phyloP scores from a whole-genome alignment of 768 basidiomycete species.

The Leccinum uliginosum region DNA sequence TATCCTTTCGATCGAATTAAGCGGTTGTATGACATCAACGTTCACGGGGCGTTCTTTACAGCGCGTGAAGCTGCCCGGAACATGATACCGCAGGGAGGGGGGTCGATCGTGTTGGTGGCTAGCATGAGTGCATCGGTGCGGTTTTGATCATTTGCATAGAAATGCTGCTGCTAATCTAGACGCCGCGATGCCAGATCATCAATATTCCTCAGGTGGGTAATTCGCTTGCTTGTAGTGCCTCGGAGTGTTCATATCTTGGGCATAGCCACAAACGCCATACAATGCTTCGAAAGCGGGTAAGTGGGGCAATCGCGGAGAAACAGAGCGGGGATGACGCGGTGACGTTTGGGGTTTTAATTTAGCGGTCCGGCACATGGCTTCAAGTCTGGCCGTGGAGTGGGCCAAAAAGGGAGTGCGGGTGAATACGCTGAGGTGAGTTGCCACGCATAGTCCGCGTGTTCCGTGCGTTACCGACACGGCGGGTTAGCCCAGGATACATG shows the following conservation, averaged over 20 bases:
- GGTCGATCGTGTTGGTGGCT: slow-evolving; percentile 81
- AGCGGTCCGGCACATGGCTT: slow-evolving; percentile 93
- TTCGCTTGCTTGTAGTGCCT: not conserved
- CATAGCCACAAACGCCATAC: slow-evolving; percentile 85
- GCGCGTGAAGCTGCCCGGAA: slow-evolving; percentile 89
- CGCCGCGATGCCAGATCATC: slow-evolving; percentile 52
- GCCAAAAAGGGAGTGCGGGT: slow-evolving; percentile 86
- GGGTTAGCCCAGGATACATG: slow-evolving; percentile 86
- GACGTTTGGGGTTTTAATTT: slow-evolving; percentile 6
- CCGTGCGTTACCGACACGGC: not conserved
- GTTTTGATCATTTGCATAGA: slow-evolving; percentile 1
- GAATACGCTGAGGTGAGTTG: slow-evolving; percentile 64
- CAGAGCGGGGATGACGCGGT: not conserved
- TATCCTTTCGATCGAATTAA: slow-evolving; percentile 86
- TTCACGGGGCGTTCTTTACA: slow-evolving; percentile 93
- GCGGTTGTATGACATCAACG: slow-evolving; percentile 86
- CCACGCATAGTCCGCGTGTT: not conserved
- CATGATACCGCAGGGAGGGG: slow-evolving; percentile 80
- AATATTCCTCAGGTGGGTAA: slow-evolving; percentile 76
- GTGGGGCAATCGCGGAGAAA: slow-evolving; percentile 7
- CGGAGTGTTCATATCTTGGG: not conserved
- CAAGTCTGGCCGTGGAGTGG: slow-evolving; percentile 94
- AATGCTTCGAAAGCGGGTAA: slow-evolving; percentile 91
- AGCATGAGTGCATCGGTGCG: slow-evolving; percentile 89
- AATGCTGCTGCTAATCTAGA: slow-evolving; percentile 7